Conservation (phyloP, 305 asterid species). For the Stenogyne calaminthoides region DNA sequence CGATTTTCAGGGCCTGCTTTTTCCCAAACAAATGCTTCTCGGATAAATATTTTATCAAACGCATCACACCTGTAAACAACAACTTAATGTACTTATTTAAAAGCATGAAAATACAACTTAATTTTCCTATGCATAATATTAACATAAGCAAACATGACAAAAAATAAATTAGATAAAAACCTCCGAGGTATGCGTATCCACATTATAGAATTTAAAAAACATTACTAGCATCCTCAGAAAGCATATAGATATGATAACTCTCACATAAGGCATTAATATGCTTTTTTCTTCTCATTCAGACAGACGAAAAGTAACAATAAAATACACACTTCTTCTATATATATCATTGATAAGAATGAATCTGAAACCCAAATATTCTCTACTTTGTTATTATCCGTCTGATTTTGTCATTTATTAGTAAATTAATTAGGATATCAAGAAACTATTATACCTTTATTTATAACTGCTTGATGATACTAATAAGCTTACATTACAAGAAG, state of each 20-base stretch:
- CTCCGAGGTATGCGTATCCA: not conserved
- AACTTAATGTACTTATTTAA: not conserved
- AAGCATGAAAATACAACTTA: not conserved
- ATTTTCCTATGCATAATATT: not conserved
- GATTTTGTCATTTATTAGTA: no score
- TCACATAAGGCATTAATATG: not conserved
- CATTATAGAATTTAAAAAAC: not conserved
- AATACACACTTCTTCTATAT: not conserved
- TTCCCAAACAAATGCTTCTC: constrained; percentile 65
- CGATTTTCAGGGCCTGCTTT: constrained; percentile 50
- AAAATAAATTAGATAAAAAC: not conserved
- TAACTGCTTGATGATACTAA: no score
- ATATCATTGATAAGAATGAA: not conserved
- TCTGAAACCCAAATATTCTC: not conserved
- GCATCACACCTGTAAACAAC: constrained; percentile 59
- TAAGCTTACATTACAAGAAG: no score
- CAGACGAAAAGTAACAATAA: not conserved
- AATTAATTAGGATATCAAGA: no score
- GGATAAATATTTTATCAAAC: constrained; percentile 65
- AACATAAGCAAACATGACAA: not conserved
- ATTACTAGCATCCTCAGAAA: not conserved
- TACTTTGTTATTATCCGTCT: no score
- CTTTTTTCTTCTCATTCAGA: not conserved
- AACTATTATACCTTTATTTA: no score
- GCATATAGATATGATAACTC: not conserved